Base-by-base conservation (phyloP, 768 basidiomycete genomes). In the Cystofilobasidium capitatum region DNA sequence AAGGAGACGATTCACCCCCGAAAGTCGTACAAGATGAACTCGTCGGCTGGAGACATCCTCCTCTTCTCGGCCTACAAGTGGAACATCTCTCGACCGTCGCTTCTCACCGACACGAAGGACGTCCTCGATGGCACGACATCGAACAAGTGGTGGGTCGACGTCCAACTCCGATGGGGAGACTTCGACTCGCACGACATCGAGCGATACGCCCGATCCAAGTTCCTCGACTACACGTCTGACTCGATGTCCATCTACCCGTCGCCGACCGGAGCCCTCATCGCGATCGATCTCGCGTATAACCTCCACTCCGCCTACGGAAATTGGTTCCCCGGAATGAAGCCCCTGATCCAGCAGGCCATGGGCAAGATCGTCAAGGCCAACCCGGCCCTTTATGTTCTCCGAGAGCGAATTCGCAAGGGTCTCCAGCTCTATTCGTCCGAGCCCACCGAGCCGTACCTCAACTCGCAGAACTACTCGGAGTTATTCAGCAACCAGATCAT, bases 21-120 rank as follows among this genome's bases (percentile, higher is more conserved):
- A 79, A 97, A 97, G 82, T 96, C 91, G 82, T 99, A 99, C 85
- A 99, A 99, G 84, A 98, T 99, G 96, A 99, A 99, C 80, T 96
- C 92, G 10, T 94, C 92, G n/a, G 97, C 94, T 71, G 94, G 94
- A 61, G 96, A 99, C 75, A 94, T 99, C 75, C 81, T 99, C 24
- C 82, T 99, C 60, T 98, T 99, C 84, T 96, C 92, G 16, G 88
- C 89, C 1, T 76, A 76, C 70, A 76, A 88, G 84, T 99, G 96
- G 96, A 97, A 96, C 77, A 96, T 98, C 69, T 86, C 93, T 6
- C 86, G 94, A 24, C 96, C 96, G 1, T 94, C 91, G 4, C 85
- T 99, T 31, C 87, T 93, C 31, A 93, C 92, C 9, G 94, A 99
- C 74, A 89, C 84, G 75, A 96, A 97, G 78, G 96, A 98, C 74